Evolutionary conservation across 768 basidiomycete species (phyloP).

Genomic region (Boletus rubroflammeus): DNA sequence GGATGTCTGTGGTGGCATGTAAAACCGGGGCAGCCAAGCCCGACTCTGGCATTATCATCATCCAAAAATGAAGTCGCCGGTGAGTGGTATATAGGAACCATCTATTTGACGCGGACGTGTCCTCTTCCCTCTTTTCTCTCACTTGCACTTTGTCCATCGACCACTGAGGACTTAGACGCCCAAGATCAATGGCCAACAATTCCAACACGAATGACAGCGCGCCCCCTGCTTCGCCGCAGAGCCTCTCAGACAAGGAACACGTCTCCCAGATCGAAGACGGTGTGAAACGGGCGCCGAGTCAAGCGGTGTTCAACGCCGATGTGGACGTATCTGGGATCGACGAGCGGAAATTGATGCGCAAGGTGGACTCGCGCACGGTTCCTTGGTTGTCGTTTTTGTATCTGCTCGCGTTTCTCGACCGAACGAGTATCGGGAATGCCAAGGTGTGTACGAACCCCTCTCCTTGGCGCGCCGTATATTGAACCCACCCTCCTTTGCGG

Average conservation of each 20-base stretch:
- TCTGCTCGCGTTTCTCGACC: slow-evolving; percentile 66
- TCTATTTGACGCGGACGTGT: too few relatives aligned
- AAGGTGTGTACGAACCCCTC: slow-evolving; percentile 4
- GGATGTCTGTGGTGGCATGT: not conserved
- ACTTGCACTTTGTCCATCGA: not conserved
- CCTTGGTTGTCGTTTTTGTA: slow-evolving; percentile 76
- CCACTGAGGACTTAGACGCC: not conserved
- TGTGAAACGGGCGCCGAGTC: not conserved
- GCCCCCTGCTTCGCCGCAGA: not conserved
- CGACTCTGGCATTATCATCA: not conserved
- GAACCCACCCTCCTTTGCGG: not conserved
- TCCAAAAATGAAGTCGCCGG: not conserved
- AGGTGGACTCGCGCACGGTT: slow-evolving; percentile 62
- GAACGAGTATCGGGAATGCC: slow-evolving; percentile 51
- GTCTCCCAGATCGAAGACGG: not conserved
- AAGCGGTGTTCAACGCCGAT: slow-evolving; percentile 36
- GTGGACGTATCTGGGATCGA: slow-evolving; percentile 60
- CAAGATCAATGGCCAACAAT: not conserved
- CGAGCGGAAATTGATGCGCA: slow-evolving; percentile 66
- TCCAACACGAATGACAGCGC: not conserved
- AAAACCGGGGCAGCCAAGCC: not conserved
- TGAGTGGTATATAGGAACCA: not conserved
- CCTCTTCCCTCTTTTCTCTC: not conserved
- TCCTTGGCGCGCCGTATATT: not conserved
- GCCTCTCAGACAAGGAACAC: slow-evolving; percentile 7